Evolutionary conservation across 257 asterid species (phyloP), one percentile per base, ranked within the genome.

Genomic region (Thymus mandschuricus): DNA sequence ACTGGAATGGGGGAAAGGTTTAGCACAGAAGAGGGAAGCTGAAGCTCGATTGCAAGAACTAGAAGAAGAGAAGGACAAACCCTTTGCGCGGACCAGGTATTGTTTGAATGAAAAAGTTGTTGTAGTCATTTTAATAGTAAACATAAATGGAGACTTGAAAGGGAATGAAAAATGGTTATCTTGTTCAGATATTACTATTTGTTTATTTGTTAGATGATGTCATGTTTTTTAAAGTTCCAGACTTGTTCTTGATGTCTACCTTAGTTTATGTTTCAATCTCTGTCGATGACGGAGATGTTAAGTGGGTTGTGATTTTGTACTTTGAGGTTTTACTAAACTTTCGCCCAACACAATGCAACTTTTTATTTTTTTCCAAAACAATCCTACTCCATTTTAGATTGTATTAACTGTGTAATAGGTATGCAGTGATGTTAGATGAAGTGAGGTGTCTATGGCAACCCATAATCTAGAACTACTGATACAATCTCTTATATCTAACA

Each of bases 1-100:
- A 74, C 72, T 92, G 80, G 98, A 90, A 79, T 92, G 98, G 97
- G 98, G 97, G 50, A 87, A 90, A 70, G 97, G 98, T 50, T 76
- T 92, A 86, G 91, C 90, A 71, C 99, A 91, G 71, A 94, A 91
- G 83, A 86, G 93, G 70, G 97, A 94, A 84, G 89, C 89, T 81
- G 97, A 94, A 78, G 92, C 85, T 57, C 86, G 81, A 76, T 59
- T 86, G 68, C 80, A 80, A 79, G 99, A 89, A 78, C 40, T 89
- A 33, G 96, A 91, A 78, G 78, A 28, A n/a, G 97, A 94, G 87
- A 94, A 85, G 86, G 86, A 89, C n/a, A 89, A 85, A 78, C 99
- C 97, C 27, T 94, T 94, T 86, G 97, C 99, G 31, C 85, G 99
- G 69, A 84, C 70, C 92, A 91, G 96, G 97, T 90, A 77, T 60